phyloP scores from a whole-genome alignment of 352 stramenopile genomes.

The Elongisporangium prolatum region DNA sequence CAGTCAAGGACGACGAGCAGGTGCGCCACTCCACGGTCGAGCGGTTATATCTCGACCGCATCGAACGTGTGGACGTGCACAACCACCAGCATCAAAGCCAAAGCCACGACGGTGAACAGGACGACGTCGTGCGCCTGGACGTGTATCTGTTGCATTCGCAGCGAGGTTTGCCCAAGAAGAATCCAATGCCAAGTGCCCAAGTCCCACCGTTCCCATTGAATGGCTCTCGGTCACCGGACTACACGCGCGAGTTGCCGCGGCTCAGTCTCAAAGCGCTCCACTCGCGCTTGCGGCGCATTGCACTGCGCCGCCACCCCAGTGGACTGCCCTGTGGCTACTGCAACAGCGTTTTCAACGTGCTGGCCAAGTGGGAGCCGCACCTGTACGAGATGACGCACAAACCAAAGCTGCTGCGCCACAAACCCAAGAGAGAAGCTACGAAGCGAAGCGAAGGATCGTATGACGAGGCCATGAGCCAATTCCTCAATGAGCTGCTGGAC shows the following conservation, averaged over 20 bases:
- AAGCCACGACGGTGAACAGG: not conserved
- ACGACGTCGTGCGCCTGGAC: not conserved
- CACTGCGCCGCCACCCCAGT: not conserved
- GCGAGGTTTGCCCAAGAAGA: not conserved
- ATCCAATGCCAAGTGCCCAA: not conserved
- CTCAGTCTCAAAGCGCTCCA: not conserved
- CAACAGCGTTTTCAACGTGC: slow-evolving; percentile 10
- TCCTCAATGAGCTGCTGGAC: not conserved
- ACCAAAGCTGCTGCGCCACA: not conserved
- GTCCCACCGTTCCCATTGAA: not conserved
- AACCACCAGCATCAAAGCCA: not conserved
- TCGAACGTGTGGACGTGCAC: not conserved
- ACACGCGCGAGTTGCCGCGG: not conserved
- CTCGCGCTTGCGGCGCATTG: not conserved
- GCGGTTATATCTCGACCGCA: not conserved
- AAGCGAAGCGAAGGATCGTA: not conserved
- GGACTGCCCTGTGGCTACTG: slow-evolving; percentile 5
- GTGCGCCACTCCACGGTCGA: not conserved
- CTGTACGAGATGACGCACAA: not conserved
- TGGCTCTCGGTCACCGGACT: not conserved
- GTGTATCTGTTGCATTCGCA: not conserved
- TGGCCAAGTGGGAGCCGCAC: not conserved
- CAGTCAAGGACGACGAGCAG: not conserved
- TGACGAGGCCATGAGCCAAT: not conserved
- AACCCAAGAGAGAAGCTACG: not conserved